phyloP scores from a whole-genome alignment of 192 early-diverging fungal species.

The Pilaira anomala region DNA sequence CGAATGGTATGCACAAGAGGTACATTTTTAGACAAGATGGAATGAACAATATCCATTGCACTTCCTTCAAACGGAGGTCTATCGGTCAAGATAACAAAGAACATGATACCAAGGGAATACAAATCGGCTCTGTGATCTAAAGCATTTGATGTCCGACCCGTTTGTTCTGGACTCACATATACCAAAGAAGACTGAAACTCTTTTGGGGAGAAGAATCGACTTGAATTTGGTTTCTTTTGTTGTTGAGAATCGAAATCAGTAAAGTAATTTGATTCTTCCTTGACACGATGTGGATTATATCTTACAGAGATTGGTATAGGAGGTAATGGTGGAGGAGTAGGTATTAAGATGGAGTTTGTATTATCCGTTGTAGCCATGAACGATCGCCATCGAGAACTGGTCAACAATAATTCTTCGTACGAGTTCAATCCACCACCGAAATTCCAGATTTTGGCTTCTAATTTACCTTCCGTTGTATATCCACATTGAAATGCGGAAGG shows the following conservation, averaged over 20 bases:
- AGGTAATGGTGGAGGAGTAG: too few relatives aligned
- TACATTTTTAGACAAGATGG: slow-evolving; percentile 15
- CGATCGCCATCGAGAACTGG: slow-evolving; percentile 5
- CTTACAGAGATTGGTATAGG: too few relatives aligned
- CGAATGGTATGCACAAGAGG: slow-evolving; percentile 16
- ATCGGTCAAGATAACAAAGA: slow-evolving; percentile 20
- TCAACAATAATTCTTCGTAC: slow-evolving; percentile 23
- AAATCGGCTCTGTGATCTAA: slow-evolving; percentile 31
- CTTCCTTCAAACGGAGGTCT: slow-evolving; percentile 19
- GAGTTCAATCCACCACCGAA: slow-evolving; percentile 18
- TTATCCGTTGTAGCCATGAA: slow-evolving; percentile 3
- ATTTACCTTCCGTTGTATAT: neutral
- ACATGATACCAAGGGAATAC: slow-evolving; percentile 27
- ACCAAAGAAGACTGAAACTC: slow-evolving; percentile 8
- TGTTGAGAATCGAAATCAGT: too few relatives aligned
- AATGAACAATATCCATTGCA: slow-evolving; percentile 20
- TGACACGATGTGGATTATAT: too few relatives aligned
- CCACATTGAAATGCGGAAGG: slow-evolving; percentile 11
- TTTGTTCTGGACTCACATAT: slow-evolving; percentile 30
- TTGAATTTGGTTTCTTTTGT: neutral
- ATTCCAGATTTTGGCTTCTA: slow-evolving; percentile 19
- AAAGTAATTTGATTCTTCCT: too few relatives aligned
- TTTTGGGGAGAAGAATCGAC: neutral
- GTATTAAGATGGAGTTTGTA: neutral
- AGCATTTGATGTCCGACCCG: slow-evolving; percentile 20